These are phyloP conservation scores for Smittium culicis DNA, from an alignment of 371 early-diverging fungal genomes.

Conservation along the genomic window DNA sequence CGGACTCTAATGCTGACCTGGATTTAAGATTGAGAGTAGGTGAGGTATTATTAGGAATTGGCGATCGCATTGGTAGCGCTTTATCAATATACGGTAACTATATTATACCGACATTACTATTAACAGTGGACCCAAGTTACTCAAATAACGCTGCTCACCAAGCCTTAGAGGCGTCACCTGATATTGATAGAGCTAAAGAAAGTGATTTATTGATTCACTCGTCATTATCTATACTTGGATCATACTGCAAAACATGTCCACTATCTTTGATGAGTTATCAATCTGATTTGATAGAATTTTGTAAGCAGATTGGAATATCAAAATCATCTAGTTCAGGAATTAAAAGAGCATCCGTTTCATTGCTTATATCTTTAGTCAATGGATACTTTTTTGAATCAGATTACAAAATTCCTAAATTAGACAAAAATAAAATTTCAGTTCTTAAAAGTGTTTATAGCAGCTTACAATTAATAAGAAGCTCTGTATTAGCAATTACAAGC, in stretches of 20 bases:
- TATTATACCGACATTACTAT: slow-evolving; percentile 44
- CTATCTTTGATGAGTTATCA: slow-evolving; percentile 33
- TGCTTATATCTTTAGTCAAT: neutral
- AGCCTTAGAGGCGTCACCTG: neutral
- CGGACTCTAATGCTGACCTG: slow-evolving; percentile 28
- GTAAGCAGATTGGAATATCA: neutral
- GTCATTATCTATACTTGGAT: slow-evolving; percentile 60
- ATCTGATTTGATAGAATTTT: neutral
- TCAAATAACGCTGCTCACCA: neutral
- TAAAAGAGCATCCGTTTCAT: neutral
- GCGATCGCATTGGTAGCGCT: slow-evolving; percentile 60
- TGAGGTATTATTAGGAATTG: slow-evolving; percentile 73
- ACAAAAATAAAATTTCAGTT: neutral
- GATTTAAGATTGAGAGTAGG: slow-evolving; percentile 73
- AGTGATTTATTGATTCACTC: slow-evolving; percentile 32
- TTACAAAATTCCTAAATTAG: neutral
- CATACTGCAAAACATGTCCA: slow-evolving; percentile 57
- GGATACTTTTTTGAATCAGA: neutral
- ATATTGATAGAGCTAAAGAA: slow-evolving; percentile 12
- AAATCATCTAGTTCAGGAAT: neutral
- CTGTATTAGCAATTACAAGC: neutral
- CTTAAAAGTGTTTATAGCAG: neutral
- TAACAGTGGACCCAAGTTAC: slow-evolving; percentile 33
- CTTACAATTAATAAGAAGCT: neutral
- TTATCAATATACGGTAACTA: slow-evolving; percentile 53